Percentiles rank a stretch among this genome's conserved stretches.
Conservation (phyloP, 1,284 basidiomycete species). For the Puccinia polysora region DNA sequence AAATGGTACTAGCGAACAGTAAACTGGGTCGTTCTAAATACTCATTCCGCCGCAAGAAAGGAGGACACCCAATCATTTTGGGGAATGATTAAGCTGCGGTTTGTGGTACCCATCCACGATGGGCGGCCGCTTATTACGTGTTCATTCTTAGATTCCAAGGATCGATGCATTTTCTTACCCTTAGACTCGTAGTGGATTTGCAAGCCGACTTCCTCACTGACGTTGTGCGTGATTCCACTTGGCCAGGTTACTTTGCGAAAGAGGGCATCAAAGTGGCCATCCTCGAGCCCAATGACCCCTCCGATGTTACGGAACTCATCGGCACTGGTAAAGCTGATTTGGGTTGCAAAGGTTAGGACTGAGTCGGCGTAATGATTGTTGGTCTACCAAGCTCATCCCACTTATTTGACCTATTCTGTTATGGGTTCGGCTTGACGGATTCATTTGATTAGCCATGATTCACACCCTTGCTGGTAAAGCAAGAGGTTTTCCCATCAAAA, state of each 20-base stretch:
- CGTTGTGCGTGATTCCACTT: neutral
- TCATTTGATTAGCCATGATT: conserved; percentile 46
- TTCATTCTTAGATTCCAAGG: no score
- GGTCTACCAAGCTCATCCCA: no score
- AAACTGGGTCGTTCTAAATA: no score
- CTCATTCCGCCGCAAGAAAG: no score
- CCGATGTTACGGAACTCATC: conserved; percentile 54
- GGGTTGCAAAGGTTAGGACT: conserved; percentile 53
- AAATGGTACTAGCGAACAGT: no score
- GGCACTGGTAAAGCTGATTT: conserved; percentile 54
- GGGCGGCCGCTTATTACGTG: no score
- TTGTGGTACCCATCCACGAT: no score
- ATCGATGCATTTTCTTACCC: no score
- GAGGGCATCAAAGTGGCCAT: conserved; percentile 55
- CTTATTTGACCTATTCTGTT: neutral
- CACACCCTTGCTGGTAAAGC: conserved; percentile 54
- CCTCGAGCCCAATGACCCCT: conserved; percentile 54
- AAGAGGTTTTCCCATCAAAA: conserved; percentile 53
- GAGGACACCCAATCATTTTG: no score
- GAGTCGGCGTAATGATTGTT: no score
- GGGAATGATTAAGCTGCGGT: no score
- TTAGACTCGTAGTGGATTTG: neutral
- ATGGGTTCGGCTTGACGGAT: neutral
- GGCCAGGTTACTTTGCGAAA: conserved; percentile 48
- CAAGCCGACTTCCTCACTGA: neutral